Percentiles rank a stretch among this genome's conserved stretches.
Evolutionary conservation across 176 grass and related monocot genomes (phyloP).

Genomic region (Oryza punctata): DNA sequence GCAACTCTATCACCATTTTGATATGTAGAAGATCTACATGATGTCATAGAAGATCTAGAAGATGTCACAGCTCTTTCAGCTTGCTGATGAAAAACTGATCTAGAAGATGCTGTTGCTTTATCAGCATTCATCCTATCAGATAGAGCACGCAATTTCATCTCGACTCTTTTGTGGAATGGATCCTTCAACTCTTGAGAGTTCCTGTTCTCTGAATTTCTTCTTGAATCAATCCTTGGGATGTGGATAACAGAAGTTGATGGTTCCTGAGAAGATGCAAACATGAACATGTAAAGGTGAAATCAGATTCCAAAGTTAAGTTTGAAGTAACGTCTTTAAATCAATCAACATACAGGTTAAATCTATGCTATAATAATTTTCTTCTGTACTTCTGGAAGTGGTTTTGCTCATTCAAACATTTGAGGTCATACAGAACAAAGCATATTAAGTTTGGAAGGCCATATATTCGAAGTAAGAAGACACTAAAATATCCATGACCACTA

Average conservation of each 20-base stretch:
- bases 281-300: conserved; percentile 10
- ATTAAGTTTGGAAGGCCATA: not conserved
- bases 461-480: not conserved
- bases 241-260: conserved; percentile 36
- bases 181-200: conserved; percentile 42
- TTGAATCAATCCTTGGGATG: conserved; percentile 35
- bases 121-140: conserved; percentile 57
- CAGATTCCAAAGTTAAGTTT: conserved; percentile 17
- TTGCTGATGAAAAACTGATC: conserved; percentile 36
- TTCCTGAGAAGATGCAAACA: conserved; percentile 41
- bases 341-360: not conserved
- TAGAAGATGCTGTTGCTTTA: conserved; percentile 29
- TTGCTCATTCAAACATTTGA: conserved; percentile 21
- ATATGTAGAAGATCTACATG: conserved; percentile 33
- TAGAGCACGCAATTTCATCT: conserved; percentile 62
- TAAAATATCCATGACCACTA: not conserved
- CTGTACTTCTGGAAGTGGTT: not conserved
- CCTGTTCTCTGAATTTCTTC: conserved; percentile 45
- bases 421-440: not conserved
- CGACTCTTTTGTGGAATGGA: conserved; percentile 54
- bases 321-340: conserved; percentile 6
- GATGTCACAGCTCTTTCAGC: conserved; percentile 12
- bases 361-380: not conserved
- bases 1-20: conserved; percentile 30
- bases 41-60: conserved; percentile 27